Evolutionary conservation across 768 basidiomycete genomes (phyloP), one percentile per base, ranked within the genome.

Genomic region (Sarcomyxa edulis): DNA sequence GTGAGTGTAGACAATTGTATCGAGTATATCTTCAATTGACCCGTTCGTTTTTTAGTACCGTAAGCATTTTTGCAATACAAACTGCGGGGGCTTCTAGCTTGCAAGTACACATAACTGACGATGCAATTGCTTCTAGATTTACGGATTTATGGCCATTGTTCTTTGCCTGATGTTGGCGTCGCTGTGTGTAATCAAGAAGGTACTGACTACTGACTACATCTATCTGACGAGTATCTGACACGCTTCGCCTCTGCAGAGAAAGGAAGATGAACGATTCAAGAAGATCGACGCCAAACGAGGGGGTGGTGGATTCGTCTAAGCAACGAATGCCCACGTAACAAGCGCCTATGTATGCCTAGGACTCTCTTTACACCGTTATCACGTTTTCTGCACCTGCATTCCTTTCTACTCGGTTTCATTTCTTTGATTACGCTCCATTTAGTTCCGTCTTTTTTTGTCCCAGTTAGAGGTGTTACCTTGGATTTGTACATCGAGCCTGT

Each of bases 251-350:
- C 32, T 43, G 35, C 65, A 90, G 87, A 75, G 89, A 49, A 66
- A 80, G 56, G 82, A 92, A 60, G 69, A 75, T 40, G 84, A 85
- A 49, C 81, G 91, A 24, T 94, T 95, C 72, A 81, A 76, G 69
- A 84, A 72, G 64, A 94, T 95, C 46, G 90, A 94, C 48, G 76
- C 77, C 40, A 95, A 94, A 64, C 82, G 87, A 47, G 90, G 88
- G 46, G 88, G 89, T 35, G 66, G 71, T 45, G 86, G 88, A 45
- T 95, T 95, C 51, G 90, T 93, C 45, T 94, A 63, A 74, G 21
- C n/a, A n/a, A n/a, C n/a, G n/a, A n/a, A n/a, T n/a, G n/a, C n/a
- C n/a, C n/a, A n/a, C 20, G 14, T 11, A n/a, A n/a, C n/a, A n/a
- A n/a, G n/a, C n/a, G n/a, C n/a, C n/a, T n/a, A n/a, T n/a, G n/a